phyloP scores from a whole-genome alignment of 768 basidiomycete genomes.

The Amanita rimosa region DNA sequence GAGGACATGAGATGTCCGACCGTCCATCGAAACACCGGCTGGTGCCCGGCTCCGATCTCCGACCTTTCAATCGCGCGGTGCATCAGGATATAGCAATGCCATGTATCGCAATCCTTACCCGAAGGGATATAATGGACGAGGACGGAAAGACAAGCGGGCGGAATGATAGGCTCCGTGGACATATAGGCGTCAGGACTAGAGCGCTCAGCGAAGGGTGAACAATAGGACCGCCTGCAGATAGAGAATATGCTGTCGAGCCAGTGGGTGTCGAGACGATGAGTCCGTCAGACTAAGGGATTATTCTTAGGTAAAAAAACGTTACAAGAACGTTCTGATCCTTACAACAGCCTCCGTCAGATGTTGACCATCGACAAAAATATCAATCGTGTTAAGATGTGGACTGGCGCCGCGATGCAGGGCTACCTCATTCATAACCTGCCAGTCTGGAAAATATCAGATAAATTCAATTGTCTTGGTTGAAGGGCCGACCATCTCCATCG shows the following conservation, averaged over 20 bases:
- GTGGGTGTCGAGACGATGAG: conserved; percentile 93
- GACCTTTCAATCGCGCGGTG: conserved; percentile 38
- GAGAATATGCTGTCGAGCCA: conserved; percentile 92
- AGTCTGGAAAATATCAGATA: conserved; percentile 37
- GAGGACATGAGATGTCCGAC: conserved; percentile 72
- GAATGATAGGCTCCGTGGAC: conserved; percentile 86
- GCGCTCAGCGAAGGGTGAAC: conserved; percentile 89
- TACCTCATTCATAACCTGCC: conserved; percentile 98
- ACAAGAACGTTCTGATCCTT: conserved; percentile 20
- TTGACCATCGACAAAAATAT: conserved; percentile 89
- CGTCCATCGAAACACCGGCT: conserved; percentile 90
- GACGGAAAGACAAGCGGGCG: conserved; percentile 85
- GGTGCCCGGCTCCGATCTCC: conserved; percentile 77
- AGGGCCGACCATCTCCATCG: conserved; percentile 43
- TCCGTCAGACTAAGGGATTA: conserved; percentile 67
- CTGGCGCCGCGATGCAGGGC: conserved; percentile 86
- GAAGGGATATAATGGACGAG: conserved; percentile 63
- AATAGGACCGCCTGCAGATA: conserved; percentile 93
- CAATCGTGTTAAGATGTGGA: conserved; percentile 87
- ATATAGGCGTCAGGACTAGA: conserved; percentile 90
- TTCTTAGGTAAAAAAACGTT: conserved; percentile 5
- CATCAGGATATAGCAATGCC: not conserved
- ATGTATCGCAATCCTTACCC: conserved; percentile 31
- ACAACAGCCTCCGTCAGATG: conserved; percentile 94
- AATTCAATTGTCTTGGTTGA: not conserved